Conservation (phyloP, 73 alveolate genomes). For the Paramecium octaurelia region DNA sequence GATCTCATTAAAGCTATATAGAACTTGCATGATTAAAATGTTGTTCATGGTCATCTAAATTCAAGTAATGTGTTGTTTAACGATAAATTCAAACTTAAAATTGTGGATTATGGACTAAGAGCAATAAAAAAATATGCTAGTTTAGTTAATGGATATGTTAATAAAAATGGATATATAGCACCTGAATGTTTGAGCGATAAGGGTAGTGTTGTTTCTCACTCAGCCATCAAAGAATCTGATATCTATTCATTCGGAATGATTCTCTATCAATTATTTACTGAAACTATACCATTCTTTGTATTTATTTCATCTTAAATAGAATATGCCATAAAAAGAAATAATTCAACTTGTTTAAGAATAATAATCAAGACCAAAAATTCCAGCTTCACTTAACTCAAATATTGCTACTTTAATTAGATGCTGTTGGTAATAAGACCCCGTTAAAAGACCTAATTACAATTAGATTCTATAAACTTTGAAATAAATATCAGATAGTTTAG, state of each 20-base stretch:
- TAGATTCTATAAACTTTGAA: neutral
- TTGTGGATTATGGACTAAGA: conserved; percentile 38
- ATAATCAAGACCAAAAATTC: neutral
- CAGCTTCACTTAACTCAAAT: neutral
- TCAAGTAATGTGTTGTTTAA: neutral
- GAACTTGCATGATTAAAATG: neutral
- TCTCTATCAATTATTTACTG: conserved; percentile 5
- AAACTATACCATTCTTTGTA: conserved; percentile 7
- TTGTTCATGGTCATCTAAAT: conserved; percentile 17
- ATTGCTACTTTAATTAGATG: neutral
- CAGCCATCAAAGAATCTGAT: neutral
- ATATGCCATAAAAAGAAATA: neutral
- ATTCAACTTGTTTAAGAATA: neutral
- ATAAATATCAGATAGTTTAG: neutral
- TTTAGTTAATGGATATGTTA: conserved; percentile 12
- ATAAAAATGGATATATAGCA: conserved; percentile 26
- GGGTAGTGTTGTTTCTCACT: conserved; percentile 31
- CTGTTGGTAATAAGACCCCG: conserved; percentile 33
- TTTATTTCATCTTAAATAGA: neutral
- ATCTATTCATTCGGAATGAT: conserved; percentile 38
- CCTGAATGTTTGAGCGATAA: conserved; percentile 35
- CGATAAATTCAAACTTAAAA: neutral
- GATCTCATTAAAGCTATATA: neutral
- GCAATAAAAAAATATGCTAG: conserved; percentile 22
- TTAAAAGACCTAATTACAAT: neutral